Evolutionary conservation across 306 rosid genomes (phyloP).

Genomic region (Lupinus albus): DNA sequence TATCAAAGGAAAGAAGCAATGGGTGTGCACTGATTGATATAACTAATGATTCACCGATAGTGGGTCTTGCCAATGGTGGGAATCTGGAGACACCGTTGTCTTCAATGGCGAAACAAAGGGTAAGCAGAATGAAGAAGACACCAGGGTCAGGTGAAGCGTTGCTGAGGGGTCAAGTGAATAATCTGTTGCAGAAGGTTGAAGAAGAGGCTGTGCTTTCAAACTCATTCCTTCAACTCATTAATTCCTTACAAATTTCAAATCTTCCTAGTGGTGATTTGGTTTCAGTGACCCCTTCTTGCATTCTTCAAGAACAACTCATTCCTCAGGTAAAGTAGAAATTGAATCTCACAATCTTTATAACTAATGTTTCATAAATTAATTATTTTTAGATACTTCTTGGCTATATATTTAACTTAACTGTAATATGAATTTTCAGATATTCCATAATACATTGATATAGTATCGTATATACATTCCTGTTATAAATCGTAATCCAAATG

Average conservation of each 20-base stretch:
- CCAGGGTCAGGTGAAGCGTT: constrained; percentile 94
- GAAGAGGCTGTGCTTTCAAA: constrained; percentile 80
- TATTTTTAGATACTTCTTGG: too few species aligned
- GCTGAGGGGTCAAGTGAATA: constrained; percentile 92
- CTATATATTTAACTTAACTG: too few species aligned
- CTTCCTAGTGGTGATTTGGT: constrained; percentile 34
- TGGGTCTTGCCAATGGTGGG: constrained; percentile 69
- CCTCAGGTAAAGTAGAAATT: constrained; percentile 50
- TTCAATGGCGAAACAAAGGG: constrained; percentile 46
- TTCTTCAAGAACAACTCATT: constrained; percentile 58
- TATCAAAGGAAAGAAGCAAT: constrained; percentile 48
- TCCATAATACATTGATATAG: too few species aligned
- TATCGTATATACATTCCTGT: too few species aligned
- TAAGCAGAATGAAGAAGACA: constrained; percentile 58
- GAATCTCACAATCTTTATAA: too few species aligned
- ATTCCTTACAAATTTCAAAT: constrained; percentile 60
- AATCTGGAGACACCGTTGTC: constrained; percentile 59
- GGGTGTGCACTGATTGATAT: constrained; percentile 65
- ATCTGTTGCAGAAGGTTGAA: constrained; percentile 83
- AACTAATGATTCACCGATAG: constrained; percentile 92
- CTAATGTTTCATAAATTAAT: too few species aligned
- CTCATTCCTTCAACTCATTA: constrained; percentile 49
- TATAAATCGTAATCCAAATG: too few species aligned
- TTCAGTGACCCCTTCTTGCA: constrained; percentile 44
- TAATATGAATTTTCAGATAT: too few species aligned